A percentile compares a stretch with the other conserved stretches of the same genome.
Evolutionary conservation across 169 alveolate species (phyloP).

Genomic region (Cryptosporidium ubiquitum): DNA sequence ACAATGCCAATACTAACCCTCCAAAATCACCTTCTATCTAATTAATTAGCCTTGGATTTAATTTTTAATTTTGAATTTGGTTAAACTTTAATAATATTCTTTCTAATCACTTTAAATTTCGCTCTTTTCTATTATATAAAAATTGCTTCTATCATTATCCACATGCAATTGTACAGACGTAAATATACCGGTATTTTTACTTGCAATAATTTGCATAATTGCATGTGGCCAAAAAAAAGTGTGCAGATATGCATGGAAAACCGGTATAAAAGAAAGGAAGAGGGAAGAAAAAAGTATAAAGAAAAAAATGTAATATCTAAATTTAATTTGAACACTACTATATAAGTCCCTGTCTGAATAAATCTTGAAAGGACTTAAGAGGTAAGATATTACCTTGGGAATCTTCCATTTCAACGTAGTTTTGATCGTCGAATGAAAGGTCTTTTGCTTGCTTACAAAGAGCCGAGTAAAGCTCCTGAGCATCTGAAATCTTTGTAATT

Average conservation of each 20-base stretch:
- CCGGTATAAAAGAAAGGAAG: neutral
- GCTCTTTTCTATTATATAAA: neutral
- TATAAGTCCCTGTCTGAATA: constrained; percentile 92
- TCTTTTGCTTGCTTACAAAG: constrained; percentile 43
- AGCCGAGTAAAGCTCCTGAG: constrained; percentile 74
- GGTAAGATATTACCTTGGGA: constrained; percentile 95
- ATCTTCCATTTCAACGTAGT: constrained; percentile 95
- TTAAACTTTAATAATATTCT: no score
- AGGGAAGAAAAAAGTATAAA: neutral
- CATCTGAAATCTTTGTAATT: constrained; percentile 90
- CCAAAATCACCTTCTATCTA: constrained; percentile 22
- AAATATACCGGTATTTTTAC: neutral
- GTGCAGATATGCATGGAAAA: neutral
- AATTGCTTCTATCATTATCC: neutral
- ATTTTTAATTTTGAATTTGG: constrained; percentile 23
- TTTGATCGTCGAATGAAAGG: constrained; percentile 45
- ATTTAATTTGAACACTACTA: neutral
- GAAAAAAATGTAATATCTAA: neutral
- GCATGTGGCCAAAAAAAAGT: neutral
- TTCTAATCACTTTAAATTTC: neutral
- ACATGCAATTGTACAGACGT: neutral
- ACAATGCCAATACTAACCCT: neutral
- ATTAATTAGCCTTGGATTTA: constrained; percentile 23
- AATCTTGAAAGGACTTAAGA: constrained; percentile 91
- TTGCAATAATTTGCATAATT: neutral